Base-by-base conservation (phyloP, 164 flowering plant species). In the Stephania yunnanensis region DNA sequence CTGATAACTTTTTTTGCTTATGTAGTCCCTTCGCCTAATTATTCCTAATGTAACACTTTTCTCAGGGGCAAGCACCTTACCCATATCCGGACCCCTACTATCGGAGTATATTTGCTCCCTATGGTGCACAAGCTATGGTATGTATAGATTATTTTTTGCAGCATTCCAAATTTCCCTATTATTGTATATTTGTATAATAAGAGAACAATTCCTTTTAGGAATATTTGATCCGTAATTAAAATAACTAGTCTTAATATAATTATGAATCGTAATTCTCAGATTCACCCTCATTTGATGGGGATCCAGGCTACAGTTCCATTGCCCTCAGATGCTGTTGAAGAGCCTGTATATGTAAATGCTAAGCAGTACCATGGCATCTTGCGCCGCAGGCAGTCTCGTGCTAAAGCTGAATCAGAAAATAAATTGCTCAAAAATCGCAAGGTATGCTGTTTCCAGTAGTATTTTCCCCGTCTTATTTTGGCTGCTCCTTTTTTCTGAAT, bases 31-130 rank as follows among this genome's bases (percentile, higher is more conserved):
- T 65, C 19, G 36, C 46, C 31, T 46, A 31, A 42, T 70, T 66
- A 10, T 25, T 50, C 9, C 17, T 12, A 7, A 15, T 42, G 4
- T 10, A 71, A 75, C 75, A 29, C 65, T 70, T 76, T 5, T 61
- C 20, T 72, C 86, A 89, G 98, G 92, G 85, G 73, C 93, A 87
- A 73, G 82, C 87, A 20, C 85, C 87, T 71, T 94, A 90, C 77
- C 91, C 97, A 10, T 94, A 92, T 80, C 95, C 94, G 75, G 95
- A 94, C 82, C 97, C 98, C 13, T 94, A 92, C 82, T 92, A 90
- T 72, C 84, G 95, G 83, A 91, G 96, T 78, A 88, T 92, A 69
- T 86, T 94, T 86, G 89, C 97, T 77, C 89, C 95, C 42, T 94
- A 87, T 87, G 95, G 92, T 72, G 83, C 92, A 72, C 97, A 90